Evolutionary conservation across 306 rosid genomes (phyloP).

Genomic region (Lathyrus sativus): DNA sequence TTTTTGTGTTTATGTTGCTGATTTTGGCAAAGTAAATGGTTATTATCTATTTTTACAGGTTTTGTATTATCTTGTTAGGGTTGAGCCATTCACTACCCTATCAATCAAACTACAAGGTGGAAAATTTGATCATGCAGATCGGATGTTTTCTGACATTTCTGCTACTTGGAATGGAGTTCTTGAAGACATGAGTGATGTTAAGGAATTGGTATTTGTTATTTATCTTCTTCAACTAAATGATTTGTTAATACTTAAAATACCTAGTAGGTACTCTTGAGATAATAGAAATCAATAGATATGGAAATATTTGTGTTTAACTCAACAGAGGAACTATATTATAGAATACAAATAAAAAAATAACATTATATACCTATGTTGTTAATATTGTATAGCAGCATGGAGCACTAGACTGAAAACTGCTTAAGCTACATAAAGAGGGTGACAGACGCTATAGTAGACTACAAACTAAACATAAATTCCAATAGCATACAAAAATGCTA

Average conservation of each 20-base stretch:
- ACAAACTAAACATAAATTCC: background rate
- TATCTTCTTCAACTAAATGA: conserved; percentile 10
- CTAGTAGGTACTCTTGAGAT: background rate
- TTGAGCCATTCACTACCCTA: conserved; percentile 96
- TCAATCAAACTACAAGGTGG: conserved; percentile 97
- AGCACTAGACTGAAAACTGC: background rate
- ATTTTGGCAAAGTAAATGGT: conserved; percentile 29
- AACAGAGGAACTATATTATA: background rate
- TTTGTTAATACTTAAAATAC: conserved; percentile 14
- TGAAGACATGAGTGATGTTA: conserved; percentile 98
- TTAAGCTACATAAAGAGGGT: background rate
- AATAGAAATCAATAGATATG: background rate
- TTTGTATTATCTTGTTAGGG: conserved; percentile 88
- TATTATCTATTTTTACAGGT: conserved; percentile 65
- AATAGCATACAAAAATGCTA: background rate
- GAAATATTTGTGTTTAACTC: background rate
- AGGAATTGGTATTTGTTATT: conserved; percentile 77
- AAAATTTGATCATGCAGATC: conserved; percentile 96
- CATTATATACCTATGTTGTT: background rate
- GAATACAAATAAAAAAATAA: background rate
- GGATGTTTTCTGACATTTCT: conserved; percentile 93
- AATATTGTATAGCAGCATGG: background rate
- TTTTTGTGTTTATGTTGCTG: conserved; percentile 23
- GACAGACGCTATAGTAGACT: background rate
- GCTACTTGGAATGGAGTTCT: conserved; percentile 95